Conservation (phyloP, 805 yeast genomes). For the Kazachstania kunashirensis region DNA sequence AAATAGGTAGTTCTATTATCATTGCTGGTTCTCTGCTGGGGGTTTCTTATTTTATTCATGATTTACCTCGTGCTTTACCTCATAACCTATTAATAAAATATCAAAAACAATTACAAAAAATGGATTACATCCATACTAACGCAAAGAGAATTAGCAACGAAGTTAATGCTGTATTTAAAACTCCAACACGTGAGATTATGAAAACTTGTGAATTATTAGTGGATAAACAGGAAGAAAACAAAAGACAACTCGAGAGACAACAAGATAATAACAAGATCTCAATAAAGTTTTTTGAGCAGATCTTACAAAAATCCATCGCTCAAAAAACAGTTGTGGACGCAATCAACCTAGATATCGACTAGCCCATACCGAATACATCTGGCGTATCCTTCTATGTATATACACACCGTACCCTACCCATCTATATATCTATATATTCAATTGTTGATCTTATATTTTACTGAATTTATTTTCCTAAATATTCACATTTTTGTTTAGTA, state of each 20-base stretch:
- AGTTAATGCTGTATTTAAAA: slow-evolving; percentile 67
- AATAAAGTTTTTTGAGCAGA: slow-evolving; percentile 19
- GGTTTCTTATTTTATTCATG: slow-evolving; percentile 56
- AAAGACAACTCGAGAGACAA: slow-evolving; percentile 20
- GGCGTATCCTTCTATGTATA: not conserved
- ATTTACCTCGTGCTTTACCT: slow-evolving; percentile 84
- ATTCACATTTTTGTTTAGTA: too few species aligned
- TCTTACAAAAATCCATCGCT: slow-evolving; percentile 16
- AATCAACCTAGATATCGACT: slow-evolving; percentile 26
- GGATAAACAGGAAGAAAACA: slow-evolving; percentile 19
- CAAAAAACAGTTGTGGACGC: slow-evolving; percentile 18
- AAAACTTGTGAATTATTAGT: slow-evolving; percentile 24
- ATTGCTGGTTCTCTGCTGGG: slow-evolving; percentile 44
- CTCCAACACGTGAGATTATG: slow-evolving; percentile 70
- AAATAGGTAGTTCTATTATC: slow-evolving; percentile 45
- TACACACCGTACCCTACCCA: too few species aligned
- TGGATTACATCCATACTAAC: slow-evolving; percentile 73
- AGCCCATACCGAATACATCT: not conserved
- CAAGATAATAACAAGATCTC: slow-evolving; percentile 19
- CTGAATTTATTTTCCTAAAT: too few species aligned
- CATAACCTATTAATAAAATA: slow-evolving; percentile 70
- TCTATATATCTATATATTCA: not conserved
- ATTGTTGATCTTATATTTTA: too few species aligned
- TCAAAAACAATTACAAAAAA: slow-evolving; percentile 45
- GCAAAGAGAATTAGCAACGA: slow-evolving; percentile 73